Conservation (phyloP, 805 yeast genomes). For the Wickerhamomyces subpelliculosus region DNA sequence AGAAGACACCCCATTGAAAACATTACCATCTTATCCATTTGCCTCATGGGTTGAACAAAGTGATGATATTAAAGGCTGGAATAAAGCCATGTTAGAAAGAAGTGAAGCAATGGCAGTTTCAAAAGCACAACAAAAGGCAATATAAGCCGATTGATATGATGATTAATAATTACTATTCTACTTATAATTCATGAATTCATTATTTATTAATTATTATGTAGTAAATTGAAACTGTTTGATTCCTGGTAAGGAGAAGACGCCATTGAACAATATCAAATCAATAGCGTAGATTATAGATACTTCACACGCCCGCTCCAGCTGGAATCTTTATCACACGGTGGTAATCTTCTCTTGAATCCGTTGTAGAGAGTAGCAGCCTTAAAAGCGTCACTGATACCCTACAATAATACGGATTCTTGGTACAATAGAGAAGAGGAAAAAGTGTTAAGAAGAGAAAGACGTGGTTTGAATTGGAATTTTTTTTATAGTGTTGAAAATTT, state of each 20-base stretch:
- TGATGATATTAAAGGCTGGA: slow-evolving; percentile 36
- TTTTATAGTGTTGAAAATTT: neutral
- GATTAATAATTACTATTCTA: no score
- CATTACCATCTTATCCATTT: slow-evolving; percentile 57
- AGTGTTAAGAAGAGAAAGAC: neutral
- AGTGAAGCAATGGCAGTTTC: slow-evolving; percentile 10
- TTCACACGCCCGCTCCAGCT: slow-evolving; percentile 28
- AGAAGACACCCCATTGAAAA: slow-evolving; percentile 50
- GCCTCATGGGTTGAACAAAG: slow-evolving; percentile 41
- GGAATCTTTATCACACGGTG: slow-evolving; percentile 15
- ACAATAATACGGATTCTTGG: slow-evolving; percentile 22
- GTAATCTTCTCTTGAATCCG: slow-evolving; percentile 19
- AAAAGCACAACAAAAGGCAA: neutral
- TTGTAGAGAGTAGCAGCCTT: slow-evolving; percentile 23
- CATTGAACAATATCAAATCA: slow-evolving; percentile 15
- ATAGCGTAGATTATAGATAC: slow-evolving; percentile 8
- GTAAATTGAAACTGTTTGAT: slow-evolving; percentile 16
- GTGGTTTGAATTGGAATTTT: neutral
- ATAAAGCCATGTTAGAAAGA: slow-evolving; percentile 21
- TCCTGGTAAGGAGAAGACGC: slow-evolving; percentile 32
- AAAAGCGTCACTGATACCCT: slow-evolving; percentile 20
- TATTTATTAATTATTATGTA: neutral
- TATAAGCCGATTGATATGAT: neutral
- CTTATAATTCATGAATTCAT: neutral
- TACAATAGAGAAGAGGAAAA: slow-evolving; percentile 16